Conservation (phyloP, 495 filamentous ascomycete genomes). For the Penicillium lagena region DNA sequence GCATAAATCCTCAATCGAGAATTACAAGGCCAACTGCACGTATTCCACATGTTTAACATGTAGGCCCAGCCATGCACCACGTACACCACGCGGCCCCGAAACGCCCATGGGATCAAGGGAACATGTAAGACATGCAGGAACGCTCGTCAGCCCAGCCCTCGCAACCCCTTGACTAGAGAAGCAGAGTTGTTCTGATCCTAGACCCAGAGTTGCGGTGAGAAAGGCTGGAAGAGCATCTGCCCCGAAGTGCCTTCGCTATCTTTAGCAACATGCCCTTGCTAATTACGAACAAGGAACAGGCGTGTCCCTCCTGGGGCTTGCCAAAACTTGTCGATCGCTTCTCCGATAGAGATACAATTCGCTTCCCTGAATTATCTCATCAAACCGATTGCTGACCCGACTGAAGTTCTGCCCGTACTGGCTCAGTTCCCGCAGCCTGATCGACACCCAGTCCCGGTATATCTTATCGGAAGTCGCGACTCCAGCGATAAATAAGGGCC, state of each 20-base stretch:
- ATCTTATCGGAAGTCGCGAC: conserved; percentile 24
- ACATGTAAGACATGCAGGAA: conserved; percentile 21
- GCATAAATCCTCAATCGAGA: not conserved
- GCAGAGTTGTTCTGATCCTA: no score
- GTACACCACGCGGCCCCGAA: conserved; percentile 4
- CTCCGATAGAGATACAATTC: not conserved
- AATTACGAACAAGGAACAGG: no score
- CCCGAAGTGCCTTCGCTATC: no score
- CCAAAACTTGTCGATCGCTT: no score
- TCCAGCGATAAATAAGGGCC: conserved; percentile 25
- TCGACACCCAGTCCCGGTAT: conserved; percentile 31
- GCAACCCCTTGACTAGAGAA: no score
- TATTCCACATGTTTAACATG: not conserved
- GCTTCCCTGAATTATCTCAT: conserved; percentile 18
- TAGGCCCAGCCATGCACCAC: conserved; percentile 3
- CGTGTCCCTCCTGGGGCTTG: no score
- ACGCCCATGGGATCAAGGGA: conserved; percentile 8
- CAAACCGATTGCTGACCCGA: conserved; percentile 17
- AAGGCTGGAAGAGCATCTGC: no score
- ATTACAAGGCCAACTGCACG: not conserved
- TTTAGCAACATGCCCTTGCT: no score
- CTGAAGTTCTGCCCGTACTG: conserved; percentile 21
- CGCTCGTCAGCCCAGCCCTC: no score
- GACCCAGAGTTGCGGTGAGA: no score
- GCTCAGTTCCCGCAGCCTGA: conserved; percentile 24